A percentile compares a stretch with the other conserved stretches of the same genome.
Evolutionary conservation across 2,329 filamentous ascomycete genomes (phyloP).

Genomic region (Pseudogymnoascus verrucosus): DNA sequence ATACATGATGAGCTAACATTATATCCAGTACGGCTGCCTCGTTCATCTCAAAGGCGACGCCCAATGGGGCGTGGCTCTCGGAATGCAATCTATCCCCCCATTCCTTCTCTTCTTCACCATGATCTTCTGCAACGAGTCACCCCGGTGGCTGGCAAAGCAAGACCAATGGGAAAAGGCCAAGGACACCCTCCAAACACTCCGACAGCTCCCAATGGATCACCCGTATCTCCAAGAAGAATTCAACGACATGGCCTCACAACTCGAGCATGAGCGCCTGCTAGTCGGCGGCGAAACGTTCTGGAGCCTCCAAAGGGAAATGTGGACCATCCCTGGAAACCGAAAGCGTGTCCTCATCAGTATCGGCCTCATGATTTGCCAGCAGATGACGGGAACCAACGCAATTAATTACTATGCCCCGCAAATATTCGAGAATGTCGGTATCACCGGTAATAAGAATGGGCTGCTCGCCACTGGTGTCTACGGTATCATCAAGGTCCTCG

Average conservation of each 20-base stretch:
- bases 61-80: conserved; percentile 48
- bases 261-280: conserved; percentile 54
- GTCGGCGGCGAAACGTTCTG: conserved; percentile 35
- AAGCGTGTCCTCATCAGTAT: conserved; percentile 52
- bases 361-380: conserved; percentile 55
- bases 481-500: conserved; percentile 59
- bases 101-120: conserved; percentile 51
- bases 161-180: conserved; percentile 58
- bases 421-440: conserved; percentile 58
- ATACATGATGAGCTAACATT: not conserved
- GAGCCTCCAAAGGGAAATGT: not conserved
- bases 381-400: conserved; percentile 51
- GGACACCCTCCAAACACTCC: conserved; percentile 44
- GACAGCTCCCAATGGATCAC: conserved; percentile 44
- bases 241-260: conserved; percentile 50
- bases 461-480: conserved; percentile 67
- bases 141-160: conserved; percentile 55
- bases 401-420: conserved; percentile 59
- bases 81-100: conserved; percentile 47
- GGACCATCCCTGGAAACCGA: conserved; percentile 43
- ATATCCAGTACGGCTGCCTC: not conserved
- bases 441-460: conserved; percentile 47
- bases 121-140: conserved; percentile 56
- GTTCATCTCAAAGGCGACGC: conserved; percentile 35
- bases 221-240: conserved; percentile 52